Evolutionary conservation across 2,329 filamentous ascomycete species (phyloP).

Genomic region (Nemania abortiva): DNA sequence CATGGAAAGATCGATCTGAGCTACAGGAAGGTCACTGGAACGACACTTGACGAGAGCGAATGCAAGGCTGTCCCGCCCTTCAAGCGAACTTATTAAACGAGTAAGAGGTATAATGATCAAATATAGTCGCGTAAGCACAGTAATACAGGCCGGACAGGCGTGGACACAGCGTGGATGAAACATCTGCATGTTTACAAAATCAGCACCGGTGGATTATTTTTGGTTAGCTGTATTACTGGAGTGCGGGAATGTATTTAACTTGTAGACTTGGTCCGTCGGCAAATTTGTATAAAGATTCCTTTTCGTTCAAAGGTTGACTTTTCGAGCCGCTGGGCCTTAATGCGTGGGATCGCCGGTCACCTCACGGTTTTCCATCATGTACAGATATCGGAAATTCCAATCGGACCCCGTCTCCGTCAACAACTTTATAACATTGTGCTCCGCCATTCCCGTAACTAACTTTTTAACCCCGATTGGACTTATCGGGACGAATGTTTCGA

Average conservation of each 20-base stretch:
- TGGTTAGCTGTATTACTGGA: slow-evolving; percentile 30
- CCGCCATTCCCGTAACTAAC: no score
- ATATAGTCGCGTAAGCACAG: slow-evolving; percentile 26
- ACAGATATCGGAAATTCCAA: no score
- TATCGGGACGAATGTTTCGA: no score
- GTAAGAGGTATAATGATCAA: slow-evolving; percentile 26
- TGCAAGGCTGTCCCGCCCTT: slow-evolving; percentile 97
- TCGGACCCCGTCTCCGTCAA: no score
- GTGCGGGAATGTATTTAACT: slow-evolving; percentile 46
- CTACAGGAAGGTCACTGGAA: slow-evolving; percentile 85
- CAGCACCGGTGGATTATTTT: slow-evolving; percentile 32
- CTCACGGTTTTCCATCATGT: background rate
- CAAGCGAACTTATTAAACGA: slow-evolving; percentile 86
- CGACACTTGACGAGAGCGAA: slow-evolving; percentile 92
- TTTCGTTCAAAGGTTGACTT: slow-evolving; percentile 19
- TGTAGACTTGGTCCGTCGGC: slow-evolving; percentile 43
- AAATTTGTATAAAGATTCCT: slow-evolving; percentile 48
- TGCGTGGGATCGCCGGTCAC: background rate
- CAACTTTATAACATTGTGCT: no score
- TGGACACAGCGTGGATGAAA: slow-evolving; percentile 29
- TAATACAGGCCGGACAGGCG: slow-evolving; percentile 38
- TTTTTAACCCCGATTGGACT: no score
- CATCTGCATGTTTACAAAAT: slow-evolving; percentile 34
- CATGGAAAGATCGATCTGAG: slow-evolving; percentile 87
- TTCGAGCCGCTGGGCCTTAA: background rate